Base-by-base conservation (phyloP, 106 monocot species). In the Dactylorhiza incarnata region DNA sequence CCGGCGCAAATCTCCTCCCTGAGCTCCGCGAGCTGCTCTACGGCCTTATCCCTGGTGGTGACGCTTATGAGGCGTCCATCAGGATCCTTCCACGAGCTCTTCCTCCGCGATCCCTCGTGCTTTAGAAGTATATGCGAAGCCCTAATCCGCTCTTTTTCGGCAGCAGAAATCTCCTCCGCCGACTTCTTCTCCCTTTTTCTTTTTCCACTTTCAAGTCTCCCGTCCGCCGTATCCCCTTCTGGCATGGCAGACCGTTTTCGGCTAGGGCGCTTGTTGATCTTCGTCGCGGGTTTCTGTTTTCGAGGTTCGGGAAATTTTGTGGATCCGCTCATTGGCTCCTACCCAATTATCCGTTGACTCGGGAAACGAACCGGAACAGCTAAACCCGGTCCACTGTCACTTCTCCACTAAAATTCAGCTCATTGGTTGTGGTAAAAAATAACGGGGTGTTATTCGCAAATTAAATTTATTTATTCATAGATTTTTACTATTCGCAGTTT, bases 71-170 rank as follows among this genome's bases (percentile, higher is more conserved):
- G 71, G 15, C 63, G 80, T 7, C 90, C 87, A 6, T 90, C 90
- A 6, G 87, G 87, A 51, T 90, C 90, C 81, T 81, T 90, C 90
- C 87, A 90, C 7, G 90, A 90, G 45, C 87, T 83, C 81, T 83
- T 90, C 78, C 83, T 68, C 74, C 90, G 55, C 43, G 90, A 90
- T 5, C 83, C 87, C 77, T 83, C 81, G 85, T 90, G 90, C 83
- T 90, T 90, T 54, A 90, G 72, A 48, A 90, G 85, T 62, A 87
- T 83, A 83, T 90, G 87, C 11, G 83, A 90, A 13, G 90, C 85
- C 74, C 81, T 80, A 58, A 85, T 87, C 73, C 83, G 75, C 49
- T 78, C 58, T 10, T 72, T 22, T 49, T 48, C 49, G 49, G 72
- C 49, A 72, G 72, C 49, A 23, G 72, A 49, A 16, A 72, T 19